Evolutionary conservation across 129 eudicot genomes (phyloP).

Genomic region (Silybum marianum): DNA sequence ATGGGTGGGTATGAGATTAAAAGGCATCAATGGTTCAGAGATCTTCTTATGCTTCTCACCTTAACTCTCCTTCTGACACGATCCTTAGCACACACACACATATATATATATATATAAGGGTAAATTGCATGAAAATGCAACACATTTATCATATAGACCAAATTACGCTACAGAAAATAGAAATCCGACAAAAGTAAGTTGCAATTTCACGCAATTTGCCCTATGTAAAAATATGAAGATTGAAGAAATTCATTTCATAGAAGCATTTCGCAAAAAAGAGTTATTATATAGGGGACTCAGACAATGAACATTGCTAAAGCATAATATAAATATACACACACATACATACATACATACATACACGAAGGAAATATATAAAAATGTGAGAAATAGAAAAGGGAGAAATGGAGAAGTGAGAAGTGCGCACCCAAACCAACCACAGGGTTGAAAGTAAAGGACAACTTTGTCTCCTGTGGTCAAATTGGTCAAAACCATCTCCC

Average conservation of each 20-base stretch:
- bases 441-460: slow-evolving; percentile 87
- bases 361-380: background rate
- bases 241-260: background rate
- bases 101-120: too few species aligned
- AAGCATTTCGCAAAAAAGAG: background rate
- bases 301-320: background rate
- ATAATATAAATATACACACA: background rate
- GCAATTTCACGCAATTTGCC: background rate
- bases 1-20: too few species aligned
- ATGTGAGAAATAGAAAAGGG: background rate
- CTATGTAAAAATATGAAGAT: background rate
- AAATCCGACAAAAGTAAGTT: background rate
- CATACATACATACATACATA: background rate
- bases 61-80: too few species aligned
- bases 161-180: background rate
- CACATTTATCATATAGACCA: background rate
- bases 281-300: background rate
- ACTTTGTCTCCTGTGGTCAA: slow-evolving; percentile 94
- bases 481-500: slow-evolving; percentile 90
- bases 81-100: too few species aligned
- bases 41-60: too few species aligned
- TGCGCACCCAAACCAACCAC: slow-evolving; percentile 95
- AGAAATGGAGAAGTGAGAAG: background rate
- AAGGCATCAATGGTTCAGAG: too few species aligned
- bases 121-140: too few species aligned